Conservation (phyloP, 805 yeast species). For the Kurtzmaniella cleridarum region DNA sequence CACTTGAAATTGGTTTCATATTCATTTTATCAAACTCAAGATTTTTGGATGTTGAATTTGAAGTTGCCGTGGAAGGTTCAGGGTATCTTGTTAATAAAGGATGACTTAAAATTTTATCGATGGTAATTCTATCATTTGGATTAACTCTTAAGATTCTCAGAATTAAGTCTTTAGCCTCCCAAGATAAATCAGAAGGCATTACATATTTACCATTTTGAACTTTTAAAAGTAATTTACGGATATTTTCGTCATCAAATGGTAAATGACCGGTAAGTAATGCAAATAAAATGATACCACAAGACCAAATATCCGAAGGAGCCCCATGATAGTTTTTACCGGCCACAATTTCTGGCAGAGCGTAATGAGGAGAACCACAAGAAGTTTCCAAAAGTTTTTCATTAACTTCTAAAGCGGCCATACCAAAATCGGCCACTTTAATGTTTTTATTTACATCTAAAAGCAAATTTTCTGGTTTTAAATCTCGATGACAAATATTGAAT, state of each 20-base stretch:
- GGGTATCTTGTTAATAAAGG: constrained; percentile 78
- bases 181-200: constrained; percentile 74
- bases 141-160: constrained; percentile 75
- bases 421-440: constrained; percentile 96
- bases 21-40: constrained; percentile 15
- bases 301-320: constrained; percentile 96
- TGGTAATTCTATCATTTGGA: constrained; percentile 74
- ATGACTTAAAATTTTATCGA: constrained; percentile 71
- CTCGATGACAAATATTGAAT: constrained; percentile 84
- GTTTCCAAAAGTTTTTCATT: constrained; percentile 81
- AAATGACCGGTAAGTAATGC: constrained; percentile 92
- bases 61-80: constrained; percentile 23
- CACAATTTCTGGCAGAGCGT: constrained; percentile 97
- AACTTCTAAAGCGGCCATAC: constrained; percentile 96
- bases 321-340: constrained; percentile 95
- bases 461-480: constrained; percentile 77
- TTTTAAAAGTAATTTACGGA: constrained; percentile 77
- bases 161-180: constrained; percentile 85
- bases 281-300: constrained; percentile 92
- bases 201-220: constrained; percentile 86
- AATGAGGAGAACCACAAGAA: constrained; percentile 97
- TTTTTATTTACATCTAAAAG: constrained; percentile 76
- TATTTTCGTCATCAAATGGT: constrained; percentile 96
- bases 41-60: constrained; percentile 14
- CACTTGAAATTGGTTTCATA: constrained; percentile 29